Base-by-base conservation (phyloP, 2,329 filamentous ascomycete species). In the Epichloe sibirici region DNA sequence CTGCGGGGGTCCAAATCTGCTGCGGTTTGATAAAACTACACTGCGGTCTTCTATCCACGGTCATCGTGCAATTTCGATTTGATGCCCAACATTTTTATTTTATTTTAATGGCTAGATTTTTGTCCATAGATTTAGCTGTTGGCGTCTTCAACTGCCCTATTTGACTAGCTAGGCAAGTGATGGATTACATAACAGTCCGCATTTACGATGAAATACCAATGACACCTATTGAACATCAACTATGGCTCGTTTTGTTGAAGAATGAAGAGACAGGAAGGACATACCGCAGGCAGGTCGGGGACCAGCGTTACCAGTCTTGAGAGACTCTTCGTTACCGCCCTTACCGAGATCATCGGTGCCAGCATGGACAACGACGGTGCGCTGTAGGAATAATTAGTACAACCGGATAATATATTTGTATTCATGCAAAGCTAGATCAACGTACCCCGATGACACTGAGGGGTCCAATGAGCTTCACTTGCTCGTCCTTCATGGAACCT, bases 231-330 rank as follows among this genome's bases (percentile, higher is more conserved):
- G 45, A 4, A 21, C 58, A 56, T 57, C 55, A 55, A 46, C 17
- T 45, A n/a, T 17, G 5, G n/a, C 28, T 35, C 4, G n/a, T 12
- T 5, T n/a, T 6, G 31, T 3, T n/a, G 12, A 39, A 37, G 3
- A 11, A 25, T 5, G 21, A 43, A 13, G 28, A 21, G 1, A 21
- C 6, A 17, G 35, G 13, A 21, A 72, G 25, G 12, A 72, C 81
- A 69, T 80, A 88, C 93, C 93, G 75, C 93, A 98, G 69, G 93
- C 93, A 69, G 93, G 93, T 68, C 93, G 88, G 63, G 76, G 71
- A 65, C 93, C 93, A 68, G 93, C 93, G 71, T 97, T 98, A 62
- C 93, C 93, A 60, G 93, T 98, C 85, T 94, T 96, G 79, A 94
- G 89, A 66, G 89, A 95, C 78, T 97, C 90, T 75, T 91, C 88